Percentiles rank a stretch among this genome's conserved stretches.
These are phyloP conservation scores for Podila epigama DNA, from an alignment of 192 early-diverging fungal genomes.

Conservation along the genomic window DNA sequence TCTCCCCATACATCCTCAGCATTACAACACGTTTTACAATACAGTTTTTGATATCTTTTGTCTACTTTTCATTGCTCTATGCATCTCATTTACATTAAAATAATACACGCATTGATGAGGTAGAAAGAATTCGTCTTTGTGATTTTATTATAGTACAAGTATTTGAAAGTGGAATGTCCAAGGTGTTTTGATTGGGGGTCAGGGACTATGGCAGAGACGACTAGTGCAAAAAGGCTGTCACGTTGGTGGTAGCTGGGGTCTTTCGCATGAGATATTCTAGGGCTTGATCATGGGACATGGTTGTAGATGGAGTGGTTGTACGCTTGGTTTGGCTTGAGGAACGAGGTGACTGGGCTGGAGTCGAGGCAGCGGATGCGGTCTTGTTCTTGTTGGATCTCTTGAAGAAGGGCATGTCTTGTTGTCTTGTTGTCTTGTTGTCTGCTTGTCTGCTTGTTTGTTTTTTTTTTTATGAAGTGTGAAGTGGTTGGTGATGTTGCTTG, in stretches of 20 bases:
- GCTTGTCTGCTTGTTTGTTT: no score
- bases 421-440: no score
- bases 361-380: neutral
- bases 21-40: neutral
- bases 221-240: neutral
- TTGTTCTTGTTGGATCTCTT: neutral
- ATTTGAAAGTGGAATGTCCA: neutral
- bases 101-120: no score
- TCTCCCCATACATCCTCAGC: neutral
- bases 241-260: neutral
- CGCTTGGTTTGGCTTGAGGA: neutral
- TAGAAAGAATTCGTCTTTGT: no score
- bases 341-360: no score
- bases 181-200: neutral
- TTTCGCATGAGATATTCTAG: neutral
- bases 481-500: no score
- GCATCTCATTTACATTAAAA: no score
- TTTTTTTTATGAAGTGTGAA: no score
- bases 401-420: no score
- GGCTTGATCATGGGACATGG: neutral
- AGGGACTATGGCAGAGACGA: no score
- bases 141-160: no score
- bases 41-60: neutral
- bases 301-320: no score
- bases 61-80: neutral